Base-by-base conservation (phyloP, 257 asterid species). In the Solanum pennellii region DNA sequence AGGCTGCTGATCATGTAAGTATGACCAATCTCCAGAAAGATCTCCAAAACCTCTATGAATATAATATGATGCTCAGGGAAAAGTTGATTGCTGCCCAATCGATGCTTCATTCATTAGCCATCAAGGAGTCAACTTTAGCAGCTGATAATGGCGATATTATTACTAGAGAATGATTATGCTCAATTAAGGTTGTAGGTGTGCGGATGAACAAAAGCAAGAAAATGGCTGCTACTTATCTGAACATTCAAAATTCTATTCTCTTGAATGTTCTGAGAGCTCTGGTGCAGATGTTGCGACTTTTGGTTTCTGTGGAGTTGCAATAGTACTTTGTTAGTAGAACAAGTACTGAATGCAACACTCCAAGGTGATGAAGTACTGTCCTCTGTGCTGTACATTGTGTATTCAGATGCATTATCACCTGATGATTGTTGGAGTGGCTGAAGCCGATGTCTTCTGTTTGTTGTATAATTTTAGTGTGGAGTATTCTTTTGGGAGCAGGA, bases 51-150 rank as follows among this genome's bases (percentile, higher is more conserved):
- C 86, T 94, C 83, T 91, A 90, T 44, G 89, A 93, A 86, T 93
- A 93, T 88, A 91, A 93, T 87, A 92, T 86, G 29, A 27, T 88
- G 88, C 86, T 91, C 92, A 91, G 92, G 89, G 95, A 93, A 74
- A 91, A 91, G 90, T 88, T 92, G 85, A 84, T 90, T 27, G 89
- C 91, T 82, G 89, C 91, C 29, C 92, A 89, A 68, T 89, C 92
- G 5, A 86, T 52, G 76, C 89, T 86, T 86, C 88, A 76, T 88
- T 88, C 89, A 87, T 59, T 86, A 62, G 88, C 85, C 39, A 68
- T 45, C 87, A 91, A 86, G 37, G 91, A 83, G 25, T 56, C 89
- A 45, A 62, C 88, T 84, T 80, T 91, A 60, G 86, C 83, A 27
- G 16, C 44, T 49, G 42, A 49, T 47, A 47, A 23, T 80, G 85